Base-by-base conservation (phyloP, 2,329 filamentous ascomycete genomes). In the Paramyrothecium sp. region DNA sequence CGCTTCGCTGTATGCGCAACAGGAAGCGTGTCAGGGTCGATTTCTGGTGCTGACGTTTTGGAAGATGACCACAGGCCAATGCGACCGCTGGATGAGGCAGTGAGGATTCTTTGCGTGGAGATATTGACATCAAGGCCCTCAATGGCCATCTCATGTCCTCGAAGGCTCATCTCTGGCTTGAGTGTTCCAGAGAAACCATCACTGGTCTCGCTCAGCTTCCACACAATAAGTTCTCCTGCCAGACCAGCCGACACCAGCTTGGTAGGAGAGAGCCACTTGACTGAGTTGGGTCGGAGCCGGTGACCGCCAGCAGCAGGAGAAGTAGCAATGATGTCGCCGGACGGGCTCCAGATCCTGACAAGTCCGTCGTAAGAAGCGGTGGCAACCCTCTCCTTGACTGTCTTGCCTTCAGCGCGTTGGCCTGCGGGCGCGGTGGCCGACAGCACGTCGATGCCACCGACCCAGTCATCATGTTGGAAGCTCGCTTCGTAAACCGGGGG, bases 391-490 rank as follows among this genome's bases (percentile, higher is more conserved):
- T 77, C 71, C 19, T 61, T 63, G n/a, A 72, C 60, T 19, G 54
- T 59, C 33, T 48, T 62, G 53, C 65, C 65, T 7, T 65, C 65
- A 66, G 82, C 75, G 51, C 72, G 71, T 52, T 77, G 78, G 20
- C 81, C 86, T 3, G 87, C 84, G 7, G 78, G 75, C 2, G 90
- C 89, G 13, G 82, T 86, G 16, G 75, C 73, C 0, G 92, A 93
- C 22, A 96, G 79, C 4, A 96, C 84, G 72, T 97, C 92, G 23
- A 98, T 87, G 23, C 86, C 85, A 71, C 91, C 91, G 52, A 99
- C 90, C 95, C 95, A 99, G 73, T 98, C 95, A 69, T 99, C 93
- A 73, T 99, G 94, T 77, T 97, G 89, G 72, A 97, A 99, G 69
- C 90, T 95, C 13, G 92, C 89, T 65, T 96, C 88, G 72, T 95